phyloP scores from a whole-genome alignment of 2,329 filamentous ascomycete species.

The Aureobasidium sp. region DNA sequence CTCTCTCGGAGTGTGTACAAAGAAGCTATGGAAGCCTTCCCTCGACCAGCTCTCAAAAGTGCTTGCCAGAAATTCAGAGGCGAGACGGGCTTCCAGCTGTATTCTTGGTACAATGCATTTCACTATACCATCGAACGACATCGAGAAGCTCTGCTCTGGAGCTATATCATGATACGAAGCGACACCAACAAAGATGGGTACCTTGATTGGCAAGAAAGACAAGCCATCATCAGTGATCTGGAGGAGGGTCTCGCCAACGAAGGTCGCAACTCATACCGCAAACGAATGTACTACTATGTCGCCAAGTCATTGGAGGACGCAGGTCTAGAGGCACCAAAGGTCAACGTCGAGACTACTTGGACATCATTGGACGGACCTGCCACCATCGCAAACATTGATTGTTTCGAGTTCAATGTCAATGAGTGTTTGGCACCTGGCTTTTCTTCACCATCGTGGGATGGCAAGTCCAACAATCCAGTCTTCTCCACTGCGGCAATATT shows the following conservation, averaged over 20 bases:
- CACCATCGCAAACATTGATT: conserved; percentile 33
- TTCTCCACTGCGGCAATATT: conserved; percentile 34
- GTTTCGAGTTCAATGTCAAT: conserved; percentile 33
- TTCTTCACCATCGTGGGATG: conserved; percentile 29
- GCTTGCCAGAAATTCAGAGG: conserved; percentile 36
- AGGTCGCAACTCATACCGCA: conserved; percentile 24
- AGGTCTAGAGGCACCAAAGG: conserved; percentile 32
- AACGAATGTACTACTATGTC: conserved; percentile 33
- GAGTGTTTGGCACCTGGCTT: conserved; percentile 37
- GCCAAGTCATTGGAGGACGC: conserved; percentile 28
- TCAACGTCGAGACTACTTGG: conserved; percentile 34
- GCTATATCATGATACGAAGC: conserved; percentile 33
- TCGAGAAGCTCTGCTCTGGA: conserved; percentile 36
- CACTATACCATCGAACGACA: conserved; percentile 39
- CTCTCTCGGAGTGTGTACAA: conserved; percentile 31
- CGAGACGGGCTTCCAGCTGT: conserved; percentile 35
- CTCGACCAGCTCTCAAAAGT: conserved; percentile 31
- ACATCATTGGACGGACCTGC: conserved; percentile 35
- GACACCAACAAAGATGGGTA: conserved; percentile 33
- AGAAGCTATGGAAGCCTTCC: conserved; percentile 36
- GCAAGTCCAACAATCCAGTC: conserved; percentile 26
- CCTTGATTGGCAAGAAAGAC: conserved; percentile 32
- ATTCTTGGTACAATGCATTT: conserved; percentile 35
- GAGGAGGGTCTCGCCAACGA: conserved; percentile 30
- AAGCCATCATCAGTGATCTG: conserved; percentile 29